Evolutionary conservation across 2,329 filamentous ascomycete species (phyloP).

Genomic region (Penicillium sp.): DNA sequence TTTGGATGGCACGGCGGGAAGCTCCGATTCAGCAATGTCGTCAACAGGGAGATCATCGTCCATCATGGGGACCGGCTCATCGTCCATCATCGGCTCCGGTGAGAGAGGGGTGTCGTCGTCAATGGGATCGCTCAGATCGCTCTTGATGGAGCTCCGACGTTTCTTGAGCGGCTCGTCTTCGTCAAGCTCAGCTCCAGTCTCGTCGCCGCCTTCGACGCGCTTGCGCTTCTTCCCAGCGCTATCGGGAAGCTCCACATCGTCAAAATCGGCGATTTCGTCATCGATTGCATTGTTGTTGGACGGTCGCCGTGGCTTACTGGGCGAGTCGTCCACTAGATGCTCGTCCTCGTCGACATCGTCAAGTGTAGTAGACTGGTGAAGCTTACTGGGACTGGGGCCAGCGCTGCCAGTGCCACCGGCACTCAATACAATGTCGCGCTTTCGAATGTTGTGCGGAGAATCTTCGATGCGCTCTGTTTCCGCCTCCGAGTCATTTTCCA

Average conservation of each 20-base stretch:
- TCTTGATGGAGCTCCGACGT: slow-evolving; percentile 46
- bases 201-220: slow-evolving; percentile 42
- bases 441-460: slow-evolving; percentile 72
- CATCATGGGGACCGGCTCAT: slow-evolving; percentile 36
- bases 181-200: slow-evolving; percentile 39
- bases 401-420: slow-evolving; percentile 61
- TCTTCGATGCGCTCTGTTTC: slow-evolving; percentile 92
- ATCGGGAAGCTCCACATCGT: slow-evolving; percentile 37
- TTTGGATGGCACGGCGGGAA: slow-evolving; percentile 37
- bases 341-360: slow-evolving; percentile 56
- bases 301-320: slow-evolving; percentile 42
- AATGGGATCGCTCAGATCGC: slow-evolving; percentile 41
- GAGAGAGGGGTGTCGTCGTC: slow-evolving; percentile 40
- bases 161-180: slow-evolving; percentile 48
- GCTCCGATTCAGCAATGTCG: slow-evolving; percentile 38
- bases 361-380: slow-evolving; percentile 61
- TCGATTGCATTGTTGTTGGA: slow-evolving; percentile 39
- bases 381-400: slow-evolving; percentile 76
- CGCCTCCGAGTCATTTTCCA: slow-evolving; percentile 76
- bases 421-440: slow-evolving; percentile 65
- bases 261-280: slow-evolving; percentile 31
- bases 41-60: slow-evolving; percentile 39
- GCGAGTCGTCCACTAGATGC: slow-evolving; percentile 45
- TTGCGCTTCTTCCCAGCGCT: slow-evolving; percentile 47
- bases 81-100: slow-evolving; percentile 35